phyloP scores from a whole-genome alignment of 495 filamentous ascomycete genomes.

The Penicillium taxi region DNA sequence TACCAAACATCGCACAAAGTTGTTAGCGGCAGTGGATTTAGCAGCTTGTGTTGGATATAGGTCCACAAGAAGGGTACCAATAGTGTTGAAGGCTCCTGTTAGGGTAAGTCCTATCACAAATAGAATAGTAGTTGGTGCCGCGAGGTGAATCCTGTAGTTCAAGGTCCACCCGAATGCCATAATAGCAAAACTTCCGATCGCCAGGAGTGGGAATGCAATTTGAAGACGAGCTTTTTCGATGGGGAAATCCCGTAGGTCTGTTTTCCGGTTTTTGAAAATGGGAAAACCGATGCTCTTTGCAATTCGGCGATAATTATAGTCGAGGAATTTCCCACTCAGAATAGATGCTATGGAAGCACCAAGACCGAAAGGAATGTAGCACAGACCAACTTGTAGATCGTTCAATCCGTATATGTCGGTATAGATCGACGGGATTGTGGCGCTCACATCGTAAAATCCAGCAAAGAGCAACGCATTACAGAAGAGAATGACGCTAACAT shows the following conservation, averaged over 20 bases:
- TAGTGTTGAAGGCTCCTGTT: slow-evolving; percentile 50
- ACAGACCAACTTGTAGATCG: slow-evolving; percentile 43
- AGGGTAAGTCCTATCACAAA: slow-evolving; percentile 52
- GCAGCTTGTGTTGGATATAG: slow-evolving; percentile 53
- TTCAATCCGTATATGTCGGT: slow-evolving; percentile 36
- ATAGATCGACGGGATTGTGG: slow-evolving; percentile 38
- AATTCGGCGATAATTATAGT: slow-evolving; percentile 38
- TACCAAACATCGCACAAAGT: slow-evolving; percentile 58
- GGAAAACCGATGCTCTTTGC: slow-evolving; percentile 35
- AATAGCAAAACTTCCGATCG: slow-evolving; percentile 28
- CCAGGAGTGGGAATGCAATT: slow-evolving; percentile 36
- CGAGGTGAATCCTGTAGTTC: slow-evolving; percentile 29
- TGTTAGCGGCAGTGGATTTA: slow-evolving; percentile 63
- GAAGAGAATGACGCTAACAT: slow-evolving; percentile 37
- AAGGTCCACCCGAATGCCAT: slow-evolving; percentile 35
- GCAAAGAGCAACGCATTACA: slow-evolving; percentile 41
- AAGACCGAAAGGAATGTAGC: slow-evolving; percentile 39
- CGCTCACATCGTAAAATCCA: slow-evolving; percentile 30
- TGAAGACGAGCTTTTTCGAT: slow-evolving; percentile 57
- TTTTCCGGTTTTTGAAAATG: slow-evolving; percentile 42
- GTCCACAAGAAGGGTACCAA: slow-evolving; percentile 57
- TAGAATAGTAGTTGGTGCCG: slow-evolving; percentile 44
- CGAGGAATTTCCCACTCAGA: slow-evolving; percentile 73
- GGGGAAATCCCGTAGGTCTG: slow-evolving; percentile 50
- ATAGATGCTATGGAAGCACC: slow-evolving; percentile 75